Conservation (phyloP, 345 rosid species). For the Ricinus communis region DNA sequence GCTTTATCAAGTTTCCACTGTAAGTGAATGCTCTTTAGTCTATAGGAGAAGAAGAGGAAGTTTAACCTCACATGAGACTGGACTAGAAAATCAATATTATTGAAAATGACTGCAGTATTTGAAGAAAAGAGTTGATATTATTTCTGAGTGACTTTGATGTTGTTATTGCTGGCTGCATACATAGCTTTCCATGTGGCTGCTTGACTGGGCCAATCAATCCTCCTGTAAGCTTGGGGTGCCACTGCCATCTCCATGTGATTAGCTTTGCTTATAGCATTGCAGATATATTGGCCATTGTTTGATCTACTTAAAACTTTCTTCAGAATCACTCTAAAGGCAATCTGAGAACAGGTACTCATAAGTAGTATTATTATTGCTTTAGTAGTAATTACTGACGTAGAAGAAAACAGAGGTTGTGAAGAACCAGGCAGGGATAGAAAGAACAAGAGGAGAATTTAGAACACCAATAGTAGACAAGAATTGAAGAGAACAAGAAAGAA, state of each 20-base stretch:
- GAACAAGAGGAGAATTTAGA: neutral
- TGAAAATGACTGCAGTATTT: no score
- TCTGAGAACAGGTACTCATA: neutral
- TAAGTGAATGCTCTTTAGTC: neutral
- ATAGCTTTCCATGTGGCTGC: neutral
- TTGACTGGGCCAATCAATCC: neutral
- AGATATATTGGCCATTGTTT: neutral
- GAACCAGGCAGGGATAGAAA: neutral
- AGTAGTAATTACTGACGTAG: neutral
- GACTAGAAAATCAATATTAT: neutral
- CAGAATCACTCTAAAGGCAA: neutral
- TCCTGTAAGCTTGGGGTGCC: neutral
- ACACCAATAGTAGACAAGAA: neutral
- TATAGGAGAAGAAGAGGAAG: neutral
- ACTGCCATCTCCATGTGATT: neutral
- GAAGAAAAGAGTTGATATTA: neutral
- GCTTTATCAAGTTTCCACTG: neutral
- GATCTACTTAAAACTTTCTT: neutral
- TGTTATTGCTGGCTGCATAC: neutral
- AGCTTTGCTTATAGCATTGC: constrained; percentile 3
- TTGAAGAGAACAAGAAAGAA: neutral
- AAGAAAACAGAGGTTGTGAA: neutral
- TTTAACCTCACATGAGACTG: neutral
- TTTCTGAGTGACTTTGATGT: neutral
- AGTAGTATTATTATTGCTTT: neutral